Evolutionary conservation across 1,139 yeast genomes (phyloP).

Genomic region (Wickerhamiella infanticola): DNA sequence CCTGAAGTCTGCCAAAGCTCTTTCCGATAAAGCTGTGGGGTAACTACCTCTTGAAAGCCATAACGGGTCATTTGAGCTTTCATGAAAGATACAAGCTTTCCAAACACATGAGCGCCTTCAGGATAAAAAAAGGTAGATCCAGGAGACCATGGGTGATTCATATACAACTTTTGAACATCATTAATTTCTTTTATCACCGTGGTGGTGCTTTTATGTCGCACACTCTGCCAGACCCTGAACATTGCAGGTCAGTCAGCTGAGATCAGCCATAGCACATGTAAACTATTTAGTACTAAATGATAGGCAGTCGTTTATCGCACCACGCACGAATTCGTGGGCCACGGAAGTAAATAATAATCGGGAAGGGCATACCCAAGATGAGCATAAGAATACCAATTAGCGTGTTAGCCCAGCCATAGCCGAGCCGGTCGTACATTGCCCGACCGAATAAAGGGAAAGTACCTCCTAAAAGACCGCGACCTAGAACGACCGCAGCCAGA

Average conservation of each 20-base stretch:
- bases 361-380: conserved; percentile 48
- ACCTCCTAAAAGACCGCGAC: conserved; percentile 41
- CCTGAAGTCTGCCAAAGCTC: conserved; percentile 85
- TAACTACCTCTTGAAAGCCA: conserved; percentile 84
- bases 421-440: conserved; percentile 34
- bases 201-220: conserved; percentile 5
- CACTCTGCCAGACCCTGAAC: not conserved
- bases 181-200: conserved; percentile 10
- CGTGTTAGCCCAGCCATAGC: conserved; percentile 19
- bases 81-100: conserved; percentile 59
- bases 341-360: conserved; percentile 37
- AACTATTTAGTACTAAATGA: not conserved
- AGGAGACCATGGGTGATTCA: conserved; percentile 60
- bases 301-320: conserved; percentile 29
- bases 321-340: conserved; percentile 42
- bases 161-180: conserved; percentile 12
- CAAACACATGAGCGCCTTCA: conserved; percentile 91
- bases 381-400: conserved; percentile 41
- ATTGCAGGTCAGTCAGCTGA: too few species aligned
- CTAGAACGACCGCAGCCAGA: conserved; percentile 47
- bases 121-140: conserved; percentile 94
- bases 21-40: conserved; percentile 79
- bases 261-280: too few species aligned
- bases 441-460: conserved; percentile 48
- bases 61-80: conserved; percentile 70